Conservation (phyloP, 2,329 filamentous ascomycete species). For the Penicillium sp. region DNA sequence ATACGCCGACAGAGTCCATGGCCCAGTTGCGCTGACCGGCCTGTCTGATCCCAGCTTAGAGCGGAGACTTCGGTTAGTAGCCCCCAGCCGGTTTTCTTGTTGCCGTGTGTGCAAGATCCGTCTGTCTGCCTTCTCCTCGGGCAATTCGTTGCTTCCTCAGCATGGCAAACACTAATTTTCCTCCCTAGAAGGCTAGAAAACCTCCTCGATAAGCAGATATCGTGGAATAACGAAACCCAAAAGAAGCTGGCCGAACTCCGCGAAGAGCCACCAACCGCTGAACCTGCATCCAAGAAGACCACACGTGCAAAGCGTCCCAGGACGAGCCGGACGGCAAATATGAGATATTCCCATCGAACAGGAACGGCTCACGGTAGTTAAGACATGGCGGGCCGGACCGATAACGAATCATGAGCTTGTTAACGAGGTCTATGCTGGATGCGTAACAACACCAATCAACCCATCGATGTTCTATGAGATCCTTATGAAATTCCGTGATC, state of each 20-base stretch:
- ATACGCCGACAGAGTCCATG: not conserved
- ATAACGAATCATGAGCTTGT: too few relatives aligned
- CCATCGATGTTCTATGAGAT: too few relatives aligned
- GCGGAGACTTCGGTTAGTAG: not conserved
- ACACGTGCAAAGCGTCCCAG: not conserved
- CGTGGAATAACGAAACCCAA: slow-evolving; percentile 1
- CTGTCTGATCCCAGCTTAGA: slow-evolving; percentile 1
- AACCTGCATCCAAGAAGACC: not conserved
- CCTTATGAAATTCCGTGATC: too few relatives aligned
- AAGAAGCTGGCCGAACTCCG: not conserved
- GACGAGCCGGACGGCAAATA: not conserved
- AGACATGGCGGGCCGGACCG: too few relatives aligned
- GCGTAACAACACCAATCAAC: too few relatives aligned
- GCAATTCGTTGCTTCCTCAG: not conserved
- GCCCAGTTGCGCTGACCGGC: not conserved
- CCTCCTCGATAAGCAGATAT: slow-evolving; percentile 1
- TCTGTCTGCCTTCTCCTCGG: not conserved
- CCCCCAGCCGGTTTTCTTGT: not conserved
- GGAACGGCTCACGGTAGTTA: too few relatives aligned
- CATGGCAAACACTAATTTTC: not conserved
- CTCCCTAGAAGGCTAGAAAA: not conserved
- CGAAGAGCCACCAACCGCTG: not conserved
- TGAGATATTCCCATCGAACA: too few relatives aligned
- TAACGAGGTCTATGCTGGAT: too few relatives aligned
- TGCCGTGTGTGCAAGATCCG: not conserved